phyloP scores from a whole-genome alignment of 345 rosid genomes.

The Mallotus nudiflorus region DNA sequence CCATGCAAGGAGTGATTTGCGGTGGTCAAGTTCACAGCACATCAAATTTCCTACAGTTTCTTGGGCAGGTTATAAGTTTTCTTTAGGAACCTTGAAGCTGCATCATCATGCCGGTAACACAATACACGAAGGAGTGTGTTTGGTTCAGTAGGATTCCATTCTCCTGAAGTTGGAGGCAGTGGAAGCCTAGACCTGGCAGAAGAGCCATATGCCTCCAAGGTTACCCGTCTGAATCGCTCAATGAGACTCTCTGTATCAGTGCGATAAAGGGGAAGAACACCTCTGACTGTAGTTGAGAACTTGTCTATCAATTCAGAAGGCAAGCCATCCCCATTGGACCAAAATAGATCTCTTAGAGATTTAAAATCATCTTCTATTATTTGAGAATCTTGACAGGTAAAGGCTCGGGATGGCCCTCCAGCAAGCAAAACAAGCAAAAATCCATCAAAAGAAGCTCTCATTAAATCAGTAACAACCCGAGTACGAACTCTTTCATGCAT shows the following conservation, averaged over 20 bases:
- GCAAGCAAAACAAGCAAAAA: conserved; percentile 89
- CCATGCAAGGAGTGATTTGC: background rate
- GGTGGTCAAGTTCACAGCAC: background rate
- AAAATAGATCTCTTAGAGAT: conserved; percentile 79
- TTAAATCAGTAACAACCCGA: conserved; percentile 68
- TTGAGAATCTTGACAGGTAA: conserved; percentile 69
- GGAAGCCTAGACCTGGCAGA: conserved; percentile 85
- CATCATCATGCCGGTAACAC: conserved; percentile 85
- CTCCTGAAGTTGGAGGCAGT: conserved; percentile 82
- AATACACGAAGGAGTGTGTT: conserved; percentile 81
- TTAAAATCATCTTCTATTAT: conserved; percentile 91
- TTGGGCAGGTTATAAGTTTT: conserved; percentile 81
- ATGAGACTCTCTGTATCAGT: conserved; percentile 80
- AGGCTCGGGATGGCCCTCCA: conserved; percentile 90
- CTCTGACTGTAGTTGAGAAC: conserved; percentile 59
- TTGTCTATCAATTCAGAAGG: conserved; percentile 77
- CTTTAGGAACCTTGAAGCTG: conserved; percentile 80
- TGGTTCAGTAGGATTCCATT: conserved; percentile 89
- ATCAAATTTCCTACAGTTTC: conserved; percentile 22
- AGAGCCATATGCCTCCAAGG: conserved; percentile 73
- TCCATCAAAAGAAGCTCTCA: conserved; percentile 93
- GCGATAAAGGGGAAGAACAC: conserved; percentile 73
- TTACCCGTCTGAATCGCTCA: conserved; percentile 74
- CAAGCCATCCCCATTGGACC: conserved; percentile 95
- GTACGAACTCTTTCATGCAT: conserved; percentile 82